phyloP scores from a whole-genome alignment of 2,329 filamentous ascomycete genomes.

The Cephalotrichum gorgonifer region DNA sequence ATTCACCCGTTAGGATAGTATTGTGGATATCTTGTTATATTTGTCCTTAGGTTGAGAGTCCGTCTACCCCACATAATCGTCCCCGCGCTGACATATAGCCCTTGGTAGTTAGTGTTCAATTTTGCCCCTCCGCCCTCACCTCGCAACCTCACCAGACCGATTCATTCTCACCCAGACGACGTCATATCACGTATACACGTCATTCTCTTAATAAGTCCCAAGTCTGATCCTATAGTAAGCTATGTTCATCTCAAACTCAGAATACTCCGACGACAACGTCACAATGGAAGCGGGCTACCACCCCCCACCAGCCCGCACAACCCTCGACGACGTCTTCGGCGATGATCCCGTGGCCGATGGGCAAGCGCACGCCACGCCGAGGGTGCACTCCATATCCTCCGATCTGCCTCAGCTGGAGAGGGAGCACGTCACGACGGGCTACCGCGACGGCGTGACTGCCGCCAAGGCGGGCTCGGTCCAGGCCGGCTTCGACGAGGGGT shows the following conservation, averaged over 20 bases:
- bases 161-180: no score
- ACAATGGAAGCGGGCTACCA: slow-evolving; percentile 1
- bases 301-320: background rate
- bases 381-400: slow-evolving; percentile 28
- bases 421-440: slow-evolving; percentile 75
- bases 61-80: no score
- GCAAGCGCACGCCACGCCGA: background rate
- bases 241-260: slow-evolving; percentile 1
- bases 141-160: no score
- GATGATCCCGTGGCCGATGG: background rate
- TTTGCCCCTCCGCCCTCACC: no score
- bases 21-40: no score
- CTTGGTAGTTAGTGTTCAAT: background rate
- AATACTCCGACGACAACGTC: background rate
- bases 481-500: slow-evolving; percentile 85
- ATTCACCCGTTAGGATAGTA: no score
- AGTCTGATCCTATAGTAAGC: background rate
- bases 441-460: slow-evolving; percentile 72
- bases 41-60: no score
- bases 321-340: slow-evolving; percentile 8
- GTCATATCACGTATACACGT: no score
- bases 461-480: slow-evolving; percentile 74
- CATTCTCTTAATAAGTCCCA: background rate
- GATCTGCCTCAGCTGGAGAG: slow-evolving; percentile 67
- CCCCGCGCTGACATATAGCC: no score